A percentile compares a stretch with the other conserved stretches of the same genome.
Evolutionary conservation across 75 land plant genomes (phyloP).

Genomic region (Ceratopteris richardii): DNA sequence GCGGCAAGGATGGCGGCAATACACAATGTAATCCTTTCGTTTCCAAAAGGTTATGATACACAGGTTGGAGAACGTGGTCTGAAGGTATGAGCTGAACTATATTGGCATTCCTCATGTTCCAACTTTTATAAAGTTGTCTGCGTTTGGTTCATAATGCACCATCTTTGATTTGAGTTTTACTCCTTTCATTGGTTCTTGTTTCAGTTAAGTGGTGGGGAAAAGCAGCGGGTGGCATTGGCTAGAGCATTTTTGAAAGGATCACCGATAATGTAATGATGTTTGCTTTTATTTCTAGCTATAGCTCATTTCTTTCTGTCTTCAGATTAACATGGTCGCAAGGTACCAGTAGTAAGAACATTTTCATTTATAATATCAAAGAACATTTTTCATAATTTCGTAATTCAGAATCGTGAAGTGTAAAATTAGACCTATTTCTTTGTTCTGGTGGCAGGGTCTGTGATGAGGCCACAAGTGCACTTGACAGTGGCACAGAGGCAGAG

Average conservation of each 20-base stretch:
- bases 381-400: too few species aligned
- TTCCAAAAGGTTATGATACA: slow-evolving; percentile 79
- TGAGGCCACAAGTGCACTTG: slow-evolving; percentile 98
- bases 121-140: too few species aligned
- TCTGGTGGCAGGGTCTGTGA: slow-evolving; percentile 90
- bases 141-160: too few species aligned
- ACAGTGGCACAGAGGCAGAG: slow-evolving; percentile 92
- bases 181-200: slow-evolving; percentile 7
- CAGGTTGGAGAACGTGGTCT: slow-evolving; percentile 92
- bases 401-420: too few species aligned
- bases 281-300: too few species aligned
- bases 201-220: slow-evolving; percentile 98
- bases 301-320: too few species aligned
- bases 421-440: too few species aligned
- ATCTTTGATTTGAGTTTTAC: too few species aligned
- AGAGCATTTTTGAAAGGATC: slow-evolving; percentile 88
- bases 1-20: slow-evolving; percentile 87
- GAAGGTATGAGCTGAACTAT: slow-evolving; percentile 50
- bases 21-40: slow-evolving; percentile 85
- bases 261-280: slow-evolving; percentile 47
- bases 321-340: too few species aligned
- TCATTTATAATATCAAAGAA: too few species aligned
- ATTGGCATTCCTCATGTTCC: too few species aligned
- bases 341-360: too few species aligned
- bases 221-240: slow-evolving; percentile 90